Base-by-base conservation (phyloP, 1,139 yeast species). In the Lodderomyces parapsilosis region DNA sequence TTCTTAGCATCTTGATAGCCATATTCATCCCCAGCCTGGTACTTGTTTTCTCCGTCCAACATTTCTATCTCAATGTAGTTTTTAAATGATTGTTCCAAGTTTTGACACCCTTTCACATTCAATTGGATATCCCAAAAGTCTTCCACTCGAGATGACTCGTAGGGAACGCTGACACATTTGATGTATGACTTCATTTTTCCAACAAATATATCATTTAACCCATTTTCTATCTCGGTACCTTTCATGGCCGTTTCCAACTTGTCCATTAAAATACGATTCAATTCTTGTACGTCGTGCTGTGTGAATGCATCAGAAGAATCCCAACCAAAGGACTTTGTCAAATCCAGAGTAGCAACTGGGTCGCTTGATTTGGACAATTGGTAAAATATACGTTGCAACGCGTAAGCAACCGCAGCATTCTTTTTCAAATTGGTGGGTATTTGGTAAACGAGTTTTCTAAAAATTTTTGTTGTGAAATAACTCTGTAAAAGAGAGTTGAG, bases 111-210 rank as follows among this genome's bases (percentile, higher is more conserved):
- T 60, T 88, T 89, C 19, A 93, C 99, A 58, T 93, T 93, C 52
- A 93, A 72, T 62, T 94, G 99, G 49, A 93, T 86, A 68, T 93
- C 99, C 99, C 99, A 93, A 57, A 88, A 93, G 58, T 94, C 99
- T 63, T 93, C 99, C 6, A 78, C 81, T 51, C 97, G 76, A 2
- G 96, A 83, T 19, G 96, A 86, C 65, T 93, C 99, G 62, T 88
- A 93, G 41, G 93, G 91, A n/a, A 93, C 98, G 60, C 91, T 80
- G 40, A 93, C 81, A 68, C 99, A 93, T 60, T 88, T 86, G 57
- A 94, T 87, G 60, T 81, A 93, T 52, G 96, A 88, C 63, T 87
- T 93, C 98, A 91, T 93, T 63, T 87, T 91, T 15, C 98, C 99
- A 14, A 93, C 99, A 66, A 94, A 93, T 6, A 91, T 77, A 48